Evolutionary conservation across 305 asterid genomes (phyloP).

Genomic region (Fraxinus angustifolia): DNA sequence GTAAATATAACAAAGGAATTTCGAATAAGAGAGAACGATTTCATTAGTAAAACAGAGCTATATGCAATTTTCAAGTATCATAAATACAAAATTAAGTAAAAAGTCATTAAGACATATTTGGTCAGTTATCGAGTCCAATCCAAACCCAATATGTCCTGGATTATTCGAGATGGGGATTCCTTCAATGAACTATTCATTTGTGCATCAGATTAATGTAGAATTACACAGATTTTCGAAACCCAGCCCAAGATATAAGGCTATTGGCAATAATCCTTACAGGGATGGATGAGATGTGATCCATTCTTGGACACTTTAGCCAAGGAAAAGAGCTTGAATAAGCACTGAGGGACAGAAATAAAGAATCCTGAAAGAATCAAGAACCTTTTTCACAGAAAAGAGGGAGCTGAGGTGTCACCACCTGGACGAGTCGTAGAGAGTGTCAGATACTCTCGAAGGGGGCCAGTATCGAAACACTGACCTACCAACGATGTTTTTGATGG

Average conservation of each 20-base stretch:
- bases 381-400: constrained; percentile 8
- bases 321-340: constrained; percentile 7
- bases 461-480: constrained; percentile 50
- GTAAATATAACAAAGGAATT: background rate
- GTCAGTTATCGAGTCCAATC: background rate
- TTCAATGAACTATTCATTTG: background rate
- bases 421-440: constrained; percentile 23
- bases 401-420: background rate
- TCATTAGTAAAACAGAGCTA: background rate
- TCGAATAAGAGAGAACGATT: background rate
- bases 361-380: constrained; percentile 28
- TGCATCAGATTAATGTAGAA: background rate
- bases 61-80: background rate
- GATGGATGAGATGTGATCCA: constrained; percentile 15
- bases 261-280: constrained; percentile 7
- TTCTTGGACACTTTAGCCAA: constrained; percentile 1
- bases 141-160: background rate
- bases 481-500: constrained; percentile 40
- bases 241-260: constrained; percentile 16
- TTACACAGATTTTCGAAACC: constrained; percentile 9
- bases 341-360: background rate
- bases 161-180: background rate
- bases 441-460: constrained; percentile 51
- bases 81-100: background rate
- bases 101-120: background rate